Conservation (phyloP, 2,329 filamentous ascomycete species). For the Whalleya microplaca region DNA sequence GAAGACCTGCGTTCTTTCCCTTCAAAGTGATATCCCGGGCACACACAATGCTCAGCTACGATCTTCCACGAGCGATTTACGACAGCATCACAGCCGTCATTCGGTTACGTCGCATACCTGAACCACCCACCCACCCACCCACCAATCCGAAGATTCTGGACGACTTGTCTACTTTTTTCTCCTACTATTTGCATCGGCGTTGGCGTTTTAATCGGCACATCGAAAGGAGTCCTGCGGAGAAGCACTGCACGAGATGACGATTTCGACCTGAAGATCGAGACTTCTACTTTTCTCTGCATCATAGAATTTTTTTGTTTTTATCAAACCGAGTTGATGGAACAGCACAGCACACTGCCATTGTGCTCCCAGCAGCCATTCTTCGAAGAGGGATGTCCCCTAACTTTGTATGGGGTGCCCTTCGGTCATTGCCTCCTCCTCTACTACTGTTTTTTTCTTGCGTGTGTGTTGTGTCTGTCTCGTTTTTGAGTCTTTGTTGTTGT, state of each 20-base stretch:
- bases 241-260: constrained; percentile 36
- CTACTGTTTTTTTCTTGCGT: neutral
- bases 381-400: neutral
- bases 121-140: too few relatives aligned
- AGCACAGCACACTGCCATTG: constrained; percentile 12
- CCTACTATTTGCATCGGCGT: constrained; percentile 31
- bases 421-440: neutral
- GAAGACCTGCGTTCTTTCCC: constrained; percentile 17
- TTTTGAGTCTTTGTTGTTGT: constrained; percentile 7
- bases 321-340: constrained; percentile 18
- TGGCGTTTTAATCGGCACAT: constrained; percentile 32
- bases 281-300: constrained; percentile 26
- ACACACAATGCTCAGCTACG: constrained; percentile 23
- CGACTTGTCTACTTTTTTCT: constrained; percentile 11
- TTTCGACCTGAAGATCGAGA: constrained; percentile 27
- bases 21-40: constrained; percentile 31
- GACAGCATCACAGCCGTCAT: constrained; percentile 26
- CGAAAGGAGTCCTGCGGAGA: constrained; percentile 30
- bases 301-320: constrained; percentile 28
- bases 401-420: neutral
- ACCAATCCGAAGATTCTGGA: constrained; percentile 7
- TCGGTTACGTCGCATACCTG: constrained; percentile 12
- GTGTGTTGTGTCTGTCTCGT: constrained; percentile 1
- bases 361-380: constrained; percentile 13
- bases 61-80: constrained; percentile 35